Conservation (phyloP, 2,329 filamentous ascomycete genomes). For the Pseudopithomyces chartarum region DNA sequence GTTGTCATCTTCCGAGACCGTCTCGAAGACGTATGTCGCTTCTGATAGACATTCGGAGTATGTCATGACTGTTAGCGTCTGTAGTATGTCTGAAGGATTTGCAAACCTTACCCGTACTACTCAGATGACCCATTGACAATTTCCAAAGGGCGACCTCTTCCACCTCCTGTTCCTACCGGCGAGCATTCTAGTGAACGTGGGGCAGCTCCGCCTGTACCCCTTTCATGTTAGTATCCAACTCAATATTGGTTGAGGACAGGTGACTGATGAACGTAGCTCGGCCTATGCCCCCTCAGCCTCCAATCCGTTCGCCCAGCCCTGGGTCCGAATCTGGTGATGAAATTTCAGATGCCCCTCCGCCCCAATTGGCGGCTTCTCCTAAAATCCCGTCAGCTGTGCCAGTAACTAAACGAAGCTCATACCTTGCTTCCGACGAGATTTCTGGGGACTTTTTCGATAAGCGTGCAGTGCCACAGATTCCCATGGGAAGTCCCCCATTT, state of each 20-base stretch:
- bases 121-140: slow-evolving; percentile 19
- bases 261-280: slow-evolving; percentile 58
- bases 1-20: slow-evolving; percentile 31
- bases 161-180: slow-evolving; percentile 28
- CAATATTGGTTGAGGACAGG: background rate
- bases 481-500: slow-evolving; percentile 47
- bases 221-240: slow-evolving; percentile 35
- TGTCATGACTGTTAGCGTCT: slow-evolving; percentile 46
- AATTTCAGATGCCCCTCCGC: slow-evolving; percentile 52
- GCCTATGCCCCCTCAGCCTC: slow-evolving; percentile 59
- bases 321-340: slow-evolving; percentile 92
- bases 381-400: slow-evolving; percentile 36
- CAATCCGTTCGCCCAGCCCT: slow-evolving; percentile 68
- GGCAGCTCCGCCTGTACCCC: slow-evolving; percentile 41
- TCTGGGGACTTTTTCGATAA: slow-evolving; percentile 32
- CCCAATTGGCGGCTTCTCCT: slow-evolving; percentile 36
- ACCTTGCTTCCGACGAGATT: slow-evolving; percentile 46
- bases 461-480: slow-evolving; percentile 58
- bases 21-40: slow-evolving; percentile 39
- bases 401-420: slow-evolving; percentile 47
- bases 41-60: slow-evolving; percentile 42
- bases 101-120: background rate
- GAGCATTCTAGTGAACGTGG: slow-evolving; percentile 29
- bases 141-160: slow-evolving; percentile 50
- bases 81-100: slow-evolving; percentile 37